A percentile compares a stretch with the other conserved stretches of the same genome.
Evolutionary conservation across 805 yeast genomes (phyloP).

Genomic region (Schizosaccharomyces octosporus): DNA sequence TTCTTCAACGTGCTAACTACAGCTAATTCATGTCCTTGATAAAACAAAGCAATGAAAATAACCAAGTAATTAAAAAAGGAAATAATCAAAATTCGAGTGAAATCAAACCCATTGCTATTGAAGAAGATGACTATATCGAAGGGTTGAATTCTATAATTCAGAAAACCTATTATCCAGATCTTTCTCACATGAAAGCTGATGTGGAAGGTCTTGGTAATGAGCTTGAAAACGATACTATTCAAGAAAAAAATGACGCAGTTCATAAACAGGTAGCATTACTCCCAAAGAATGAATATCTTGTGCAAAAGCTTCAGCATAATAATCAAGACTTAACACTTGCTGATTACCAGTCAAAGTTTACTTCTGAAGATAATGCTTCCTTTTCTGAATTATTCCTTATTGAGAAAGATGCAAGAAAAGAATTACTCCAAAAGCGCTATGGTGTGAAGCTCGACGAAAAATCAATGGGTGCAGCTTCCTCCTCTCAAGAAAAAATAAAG

Average conservation of each 20-base stretch:
- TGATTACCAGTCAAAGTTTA: background rate
- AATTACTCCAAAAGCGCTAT: background rate
- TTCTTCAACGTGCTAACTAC: no score
- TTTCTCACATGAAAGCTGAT: background rate
- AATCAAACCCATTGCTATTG: background rate
- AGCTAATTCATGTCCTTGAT: background rate
- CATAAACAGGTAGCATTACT: no score
- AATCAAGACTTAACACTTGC: background rate
- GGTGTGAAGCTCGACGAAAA: background rate
- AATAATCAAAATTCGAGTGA: background rate
- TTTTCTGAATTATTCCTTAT: background rate
- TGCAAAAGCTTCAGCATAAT: no score
- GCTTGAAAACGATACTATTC: no score
- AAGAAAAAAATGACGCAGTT: no score
- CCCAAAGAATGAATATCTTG: no score
- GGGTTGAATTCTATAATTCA: background rate
- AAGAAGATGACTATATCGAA: background rate
- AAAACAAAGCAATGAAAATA: background rate
- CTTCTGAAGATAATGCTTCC: conserved; percentile 1
- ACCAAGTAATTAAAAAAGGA: background rate
- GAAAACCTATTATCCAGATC: background rate
- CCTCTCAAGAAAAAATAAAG: background rate
- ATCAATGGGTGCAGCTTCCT: background rate
- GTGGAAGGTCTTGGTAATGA: background rate
- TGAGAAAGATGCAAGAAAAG: background rate